phyloP scores from a whole-genome alignment of 345 rosid species.

The Populus tremula region DNA sequence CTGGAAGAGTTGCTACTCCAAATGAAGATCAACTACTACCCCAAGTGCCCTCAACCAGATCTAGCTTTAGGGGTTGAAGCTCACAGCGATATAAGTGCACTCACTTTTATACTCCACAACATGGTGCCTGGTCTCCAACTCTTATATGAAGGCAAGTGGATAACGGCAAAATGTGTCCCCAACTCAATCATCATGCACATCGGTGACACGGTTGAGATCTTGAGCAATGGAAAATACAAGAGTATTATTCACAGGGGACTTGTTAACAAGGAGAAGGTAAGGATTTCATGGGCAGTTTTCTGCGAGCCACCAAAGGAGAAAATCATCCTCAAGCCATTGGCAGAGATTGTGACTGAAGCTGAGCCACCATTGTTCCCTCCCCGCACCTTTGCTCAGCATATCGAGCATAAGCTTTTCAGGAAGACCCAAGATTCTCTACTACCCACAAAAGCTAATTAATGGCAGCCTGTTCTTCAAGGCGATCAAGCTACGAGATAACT shows the following conservation, averaged over 20 bases:
- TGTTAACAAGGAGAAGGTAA: slow-evolving; percentile 92
- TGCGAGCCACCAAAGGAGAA: slow-evolving; percentile 95
- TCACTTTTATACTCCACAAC: slow-evolving; percentile 96
- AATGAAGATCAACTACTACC: slow-evolving; percentile 92
- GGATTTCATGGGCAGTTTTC: slow-evolving; percentile 96
- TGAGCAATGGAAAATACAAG: slow-evolving; percentile 88
- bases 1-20: slow-evolving; percentile 79
- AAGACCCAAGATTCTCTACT: slow-evolving; percentile 39
- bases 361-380: slow-evolving; percentile 86
- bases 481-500: background rate
- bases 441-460: background rate
- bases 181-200: slow-evolving; percentile 91
- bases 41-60: slow-evolving; percentile 94
- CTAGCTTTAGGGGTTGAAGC: slow-evolving; percentile 98
- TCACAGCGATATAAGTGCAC: slow-evolving; percentile 86
- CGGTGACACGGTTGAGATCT: slow-evolving; percentile 88
- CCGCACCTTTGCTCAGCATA: slow-evolving; percentile 82
- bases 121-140: slow-evolving; percentile 97
- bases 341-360: slow-evolving; percentile 55
- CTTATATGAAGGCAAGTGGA: slow-evolving; percentile 75
- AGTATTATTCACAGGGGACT: slow-evolving; percentile 90
- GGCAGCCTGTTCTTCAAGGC: background rate
- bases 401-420: slow-evolving; percentile 77
- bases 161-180: slow-evolving; percentile 88
- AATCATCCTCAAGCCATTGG: slow-evolving; percentile 77